Base-by-base conservation (phyloP, 495 filamentous ascomycete genomes). In the Immersiella caudata region DNA sequence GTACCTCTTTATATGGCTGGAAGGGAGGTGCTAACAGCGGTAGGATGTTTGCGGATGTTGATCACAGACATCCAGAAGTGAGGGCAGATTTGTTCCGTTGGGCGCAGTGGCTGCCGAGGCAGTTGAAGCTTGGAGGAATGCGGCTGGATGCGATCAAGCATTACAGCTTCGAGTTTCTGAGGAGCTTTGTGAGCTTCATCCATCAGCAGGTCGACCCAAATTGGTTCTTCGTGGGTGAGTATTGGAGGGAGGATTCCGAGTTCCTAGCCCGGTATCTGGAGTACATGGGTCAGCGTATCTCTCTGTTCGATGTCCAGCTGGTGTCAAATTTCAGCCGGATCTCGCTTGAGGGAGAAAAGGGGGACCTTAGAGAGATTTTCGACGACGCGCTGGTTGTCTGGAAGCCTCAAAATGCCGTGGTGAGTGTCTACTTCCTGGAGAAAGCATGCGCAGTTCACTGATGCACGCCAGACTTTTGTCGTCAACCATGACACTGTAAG, bases 111-210 rank as follows among this genome's bases (percentile, higher is more conserved):
- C 81, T 94, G 54, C 79, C 79, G 0, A 75, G 81, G 0, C 77
- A 88, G 65, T 58, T 91, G 5, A 82, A 84, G 9, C 76, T 93
- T 18, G 82, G 84, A 62, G 91, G 91, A 1, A 84, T 94, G 75
- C 82, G 91, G 8, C 78, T 94, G 12, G 91, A 94, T 75, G 91
- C 90, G 21, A 86, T 88, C 20, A 90, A 92, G 72, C 91, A 94
- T 76, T 91, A 89, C 75, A 89, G 86, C 12, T 83, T 86, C 66
- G 79, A 78, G 3, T 93, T 93, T 71, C 85, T 90, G 29, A 81
- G 82, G 40, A 79, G 85, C 8, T 89, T 78, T 0, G 1, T 74
- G 1, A 22, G 0, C 3, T 63, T 75, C 25, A 68, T 92, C 29
- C 80, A 87, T 25, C 68, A 79, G 16, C 70, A 76, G 0, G 76